Evolutionary conservation across 306 rosid genomes (phyloP), one percentile per base, ranked within the genome.

Genomic region (Lagenaria siceraria): DNA sequence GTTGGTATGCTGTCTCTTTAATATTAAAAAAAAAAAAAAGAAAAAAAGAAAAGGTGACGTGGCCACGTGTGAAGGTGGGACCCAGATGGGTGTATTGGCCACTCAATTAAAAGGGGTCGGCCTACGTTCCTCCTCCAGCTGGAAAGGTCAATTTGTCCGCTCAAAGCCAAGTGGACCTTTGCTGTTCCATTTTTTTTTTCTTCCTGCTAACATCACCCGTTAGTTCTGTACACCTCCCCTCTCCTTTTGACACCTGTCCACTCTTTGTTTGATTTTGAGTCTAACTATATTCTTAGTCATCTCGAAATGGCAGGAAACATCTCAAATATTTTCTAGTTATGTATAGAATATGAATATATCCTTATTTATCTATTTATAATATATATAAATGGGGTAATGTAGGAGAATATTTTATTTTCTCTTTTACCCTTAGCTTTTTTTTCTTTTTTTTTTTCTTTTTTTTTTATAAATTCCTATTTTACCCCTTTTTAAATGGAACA

Each of bases 31-130:
- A 3, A 13, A 43, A 7, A 5, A n/a, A 10, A 10, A 2, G 7
- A 21, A 6, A 22, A 12, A 2, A 24, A 70, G 6, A 70, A 43
- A 7, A 6, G 40, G 12, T 71, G 58, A 71, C 76, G 76, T 71
- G 76, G 76, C 76, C 76, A 71, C 58, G 59, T 71, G 76, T 24
- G 58, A 8, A 19, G 21, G 55, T 71, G 76, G 76, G 76, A 25
- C 76, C 76, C 40, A 71, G 35, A 5, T 10, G 29, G 75, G 75
- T 66, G 46, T 10, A 9, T 24, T 0, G 29, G 22, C 10, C n/a
- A 68, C 74, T 72, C 59, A 72, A 22, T 42, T 46, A 48, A 51
- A 73, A 73, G 60, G 40, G 77, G 77, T 36, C 49, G 35, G 3
- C 58, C 76, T 25, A 48, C 22, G 70, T 56, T 7, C 60, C 17